Percentiles rank a stretch among this genome's conserved stretches.
These are phyloP conservation scores for Penicillium robsamsonii DNA, from an alignment of 495 filamentous ascomycete genomes.

Conservation along the genomic window DNA sequence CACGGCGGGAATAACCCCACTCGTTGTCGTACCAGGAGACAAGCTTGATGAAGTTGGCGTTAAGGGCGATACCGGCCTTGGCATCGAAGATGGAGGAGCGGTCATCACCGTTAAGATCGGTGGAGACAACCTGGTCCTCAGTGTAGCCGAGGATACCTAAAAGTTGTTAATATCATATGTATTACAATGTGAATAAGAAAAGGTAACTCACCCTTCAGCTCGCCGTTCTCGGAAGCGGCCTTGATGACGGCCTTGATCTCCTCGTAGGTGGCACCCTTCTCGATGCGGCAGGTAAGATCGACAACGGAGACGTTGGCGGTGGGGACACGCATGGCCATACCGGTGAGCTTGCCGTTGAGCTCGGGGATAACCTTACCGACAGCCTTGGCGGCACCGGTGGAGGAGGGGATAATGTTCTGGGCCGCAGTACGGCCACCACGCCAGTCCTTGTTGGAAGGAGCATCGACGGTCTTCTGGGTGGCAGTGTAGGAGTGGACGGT, in stretches of 20 bases:
- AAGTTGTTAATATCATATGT: neutral
- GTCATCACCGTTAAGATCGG: slow-evolving; percentile 86
- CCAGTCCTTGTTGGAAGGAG: slow-evolving; percentile 98
- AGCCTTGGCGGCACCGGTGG: slow-evolving; percentile 99
- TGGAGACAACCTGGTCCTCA: slow-evolving; percentile 95
- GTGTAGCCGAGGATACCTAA: slow-evolving; percentile 81
- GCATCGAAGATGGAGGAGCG: slow-evolving; percentile 98
- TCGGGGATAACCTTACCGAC: slow-evolving; percentile 98
- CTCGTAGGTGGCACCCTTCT: slow-evolving; percentile 88
- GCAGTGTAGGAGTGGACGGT: slow-evolving; percentile 99
- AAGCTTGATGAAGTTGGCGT: slow-evolving; percentile 98
- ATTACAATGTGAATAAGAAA: neutral
- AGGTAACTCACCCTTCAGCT: slow-evolving; percentile 60
- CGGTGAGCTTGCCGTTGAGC: slow-evolving; percentile 98
- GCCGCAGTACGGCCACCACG: slow-evolving; percentile 97
- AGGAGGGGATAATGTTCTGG: slow-evolving; percentile 99
- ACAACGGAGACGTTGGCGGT: slow-evolving; percentile 99
- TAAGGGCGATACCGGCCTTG: slow-evolving; percentile 98
- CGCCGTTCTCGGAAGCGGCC: slow-evolving; percentile 71
- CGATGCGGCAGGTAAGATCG: slow-evolving; percentile 88
- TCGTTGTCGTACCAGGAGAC: slow-evolving; percentile 98
- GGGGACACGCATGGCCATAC: slow-evolving; percentile 98
- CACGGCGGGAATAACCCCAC: slow-evolving; percentile 98
- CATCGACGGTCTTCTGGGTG: slow-evolving; percentile 99
- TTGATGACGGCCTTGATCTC: slow-evolving; percentile 92